A percentile compares a stretch with the other conserved stretches of the same genome.
phyloP scores from a whole-genome alignment of 805 yeast species.

The Candida boleticola region DNA sequence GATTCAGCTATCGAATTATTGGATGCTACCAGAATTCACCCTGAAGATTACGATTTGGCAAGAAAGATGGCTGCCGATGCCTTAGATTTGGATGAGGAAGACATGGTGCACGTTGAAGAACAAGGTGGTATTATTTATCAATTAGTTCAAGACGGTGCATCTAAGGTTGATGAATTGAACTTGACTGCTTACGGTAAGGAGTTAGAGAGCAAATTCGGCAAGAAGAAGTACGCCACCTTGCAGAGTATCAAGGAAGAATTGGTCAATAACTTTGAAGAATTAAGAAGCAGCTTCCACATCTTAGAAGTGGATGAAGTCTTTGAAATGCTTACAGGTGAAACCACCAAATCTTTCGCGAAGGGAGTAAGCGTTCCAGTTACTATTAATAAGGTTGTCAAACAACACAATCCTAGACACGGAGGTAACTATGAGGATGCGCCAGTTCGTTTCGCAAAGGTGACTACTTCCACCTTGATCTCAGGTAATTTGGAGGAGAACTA shows the following conservation, averaged over 20 bases:
- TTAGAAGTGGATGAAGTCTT: conserved; percentile 73
- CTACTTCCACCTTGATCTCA: conserved; percentile 40
- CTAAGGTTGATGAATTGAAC: conserved; percentile 79
- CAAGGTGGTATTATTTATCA: conserved; percentile 80
- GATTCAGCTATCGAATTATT: conserved; percentile 73
- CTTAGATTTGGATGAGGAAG: conserved; percentile 92
- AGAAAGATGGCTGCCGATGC: conserved; percentile 99
- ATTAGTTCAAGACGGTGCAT: conserved; percentile 66
- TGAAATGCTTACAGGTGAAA: conserved; percentile 87
- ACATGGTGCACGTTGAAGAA: conserved; percentile 72
- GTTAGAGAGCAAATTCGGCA: conserved; percentile 68
- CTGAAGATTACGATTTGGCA: conserved; percentile 95
- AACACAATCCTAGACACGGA: conserved; percentile 22
- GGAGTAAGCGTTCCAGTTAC: conserved; percentile 77
- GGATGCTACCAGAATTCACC: conserved; percentile 95
- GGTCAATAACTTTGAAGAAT: conserved; percentile 83
- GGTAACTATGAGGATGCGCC: conserved; percentile 52
- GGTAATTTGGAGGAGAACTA: conserved; percentile 46
- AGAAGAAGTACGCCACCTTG: conserved; percentile 72
- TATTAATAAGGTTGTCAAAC: conserved; percentile 64
- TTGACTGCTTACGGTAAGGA: conserved; percentile 91
- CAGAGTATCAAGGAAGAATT: conserved; percentile 85
- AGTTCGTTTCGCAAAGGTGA: conserved; percentile 39
- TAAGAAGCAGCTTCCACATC: conserved; percentile 67
- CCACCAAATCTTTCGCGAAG: conserved; percentile 59